phyloP scores from a whole-genome alignment of 1,284 basidiomycete species.

The Fomitopsis schrenkii region DNA sequence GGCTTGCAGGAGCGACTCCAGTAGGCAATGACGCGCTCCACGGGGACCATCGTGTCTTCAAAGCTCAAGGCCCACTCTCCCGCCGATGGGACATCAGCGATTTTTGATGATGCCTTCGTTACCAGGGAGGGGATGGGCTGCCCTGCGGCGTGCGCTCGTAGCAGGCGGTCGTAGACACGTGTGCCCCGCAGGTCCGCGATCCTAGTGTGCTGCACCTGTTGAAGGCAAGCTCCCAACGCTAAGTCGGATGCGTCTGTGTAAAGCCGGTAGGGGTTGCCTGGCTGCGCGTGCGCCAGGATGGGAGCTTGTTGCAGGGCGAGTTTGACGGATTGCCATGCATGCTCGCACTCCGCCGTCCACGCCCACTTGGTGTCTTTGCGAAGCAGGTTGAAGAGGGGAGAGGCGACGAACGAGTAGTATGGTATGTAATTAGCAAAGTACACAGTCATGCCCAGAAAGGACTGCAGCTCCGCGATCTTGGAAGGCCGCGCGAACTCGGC shows the following conservation, averaged over 20 bases:
- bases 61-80: constrained; percentile 18
- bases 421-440: constrained; percentile 28
- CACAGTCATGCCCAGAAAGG: constrained; percentile 31
- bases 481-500: constrained; percentile 18
- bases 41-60: constrained; percentile 23
- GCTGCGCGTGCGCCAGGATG: constrained; percentile 16
- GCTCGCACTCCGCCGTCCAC: constrained; percentile 12
- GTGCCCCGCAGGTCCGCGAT: constrained; percentile 33
- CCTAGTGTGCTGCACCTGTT: constrained; percentile 30
- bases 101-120: constrained; percentile 9
- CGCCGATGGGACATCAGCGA: constrained; percentile 9
- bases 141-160: constrained; percentile 10
- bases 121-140: constrained; percentile 18
- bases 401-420: constrained; percentile 22
- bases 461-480: constrained; percentile 22
- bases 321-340: constrained; percentile 14
- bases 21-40: constrained; percentile 29
- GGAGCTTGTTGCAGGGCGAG: constrained; percentile 13
- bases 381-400: constrained; percentile 22
- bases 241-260: constrained; percentile 30
- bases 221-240: constrained; percentile 25
- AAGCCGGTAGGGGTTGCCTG: constrained; percentile 21
- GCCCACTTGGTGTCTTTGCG: constrained; percentile 11
- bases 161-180: constrained; percentile 25
- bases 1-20: constrained; percentile 25